These are phyloP conservation scores for Irineochytrium annulatum DNA, from an alignment of 192 early-diverging fungal genomes.

Conservation along the genomic window DNA sequence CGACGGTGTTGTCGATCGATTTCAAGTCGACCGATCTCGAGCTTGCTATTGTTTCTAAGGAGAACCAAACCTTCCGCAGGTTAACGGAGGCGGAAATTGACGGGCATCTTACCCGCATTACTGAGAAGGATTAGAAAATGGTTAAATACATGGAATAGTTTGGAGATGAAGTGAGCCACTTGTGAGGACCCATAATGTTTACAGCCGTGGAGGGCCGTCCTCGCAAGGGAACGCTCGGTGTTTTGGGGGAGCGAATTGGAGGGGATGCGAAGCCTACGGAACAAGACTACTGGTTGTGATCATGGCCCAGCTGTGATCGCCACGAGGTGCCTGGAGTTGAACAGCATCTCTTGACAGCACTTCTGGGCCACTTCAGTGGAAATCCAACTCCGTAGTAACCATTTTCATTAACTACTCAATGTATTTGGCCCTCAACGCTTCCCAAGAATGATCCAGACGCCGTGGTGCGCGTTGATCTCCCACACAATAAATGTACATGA, in stretches of 20 bases:
- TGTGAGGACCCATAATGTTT: neutral
- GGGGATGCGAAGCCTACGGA: neutral
- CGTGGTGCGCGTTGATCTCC: too few species aligned
- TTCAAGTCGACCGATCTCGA: slow-evolving; percentile 97
- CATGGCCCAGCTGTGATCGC: too few species aligned
- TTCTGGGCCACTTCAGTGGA: too few species aligned
- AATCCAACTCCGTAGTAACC: too few species aligned
- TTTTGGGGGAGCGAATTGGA: neutral
- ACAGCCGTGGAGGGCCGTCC: neutral
- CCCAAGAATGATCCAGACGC: too few species aligned
- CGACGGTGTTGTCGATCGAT: slow-evolving; percentile 85
- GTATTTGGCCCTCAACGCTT: too few species aligned
- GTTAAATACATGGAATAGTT: neutral
- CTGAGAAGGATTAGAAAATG: slow-evolving; percentile 67
- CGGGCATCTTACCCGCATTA: slow-evolving; percentile 78
- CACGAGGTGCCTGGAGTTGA: too few species aligned
- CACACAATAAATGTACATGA: too few species aligned
- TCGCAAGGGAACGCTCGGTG: neutral
- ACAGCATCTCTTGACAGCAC: too few species aligned
- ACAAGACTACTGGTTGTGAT: too few species aligned
- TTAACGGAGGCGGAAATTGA: slow-evolving; percentile 83
- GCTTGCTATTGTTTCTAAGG: slow-evolving; percentile 79
- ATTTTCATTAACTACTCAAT: too few species aligned
- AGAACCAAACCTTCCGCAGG: slow-evolving; percentile 71
- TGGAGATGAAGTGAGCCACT: neutral